Base-by-base conservation (phyloP, 495 filamentous ascomycete species). In the Hypoxylon fuscum region DNA sequence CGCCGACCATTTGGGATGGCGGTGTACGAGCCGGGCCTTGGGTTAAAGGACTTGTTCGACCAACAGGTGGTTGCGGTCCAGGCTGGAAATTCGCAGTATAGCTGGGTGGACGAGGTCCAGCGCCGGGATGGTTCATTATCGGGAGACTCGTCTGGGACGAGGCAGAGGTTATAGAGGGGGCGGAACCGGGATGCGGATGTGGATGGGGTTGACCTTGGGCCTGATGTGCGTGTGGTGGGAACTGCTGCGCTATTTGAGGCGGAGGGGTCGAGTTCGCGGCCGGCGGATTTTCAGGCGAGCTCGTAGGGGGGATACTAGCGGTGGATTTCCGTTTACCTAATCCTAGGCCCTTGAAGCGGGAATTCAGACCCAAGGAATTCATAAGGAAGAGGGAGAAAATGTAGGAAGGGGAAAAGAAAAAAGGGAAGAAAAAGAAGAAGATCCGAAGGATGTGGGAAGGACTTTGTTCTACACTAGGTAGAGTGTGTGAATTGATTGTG, bases 71-170 rank as follows among this genome's bases (percentile, higher is more conserved):
- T 48, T 76, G 83, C 63, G 86, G 83, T 47, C 85, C 84, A 56
- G 77, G 73, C 59, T 78, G 77, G 55, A 83, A 83, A 72, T 88
- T 85, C 64, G 87, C 81, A 56, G 83, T 83, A 72, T 92, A 92
- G 75, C 88, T 92, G 15, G 90, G 90, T 57, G 90, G 90, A 66
- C 88, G 85, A 59, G 79, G 77, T 70, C 77, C 78, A 74, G 79
- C 75, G 55, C 79, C 78, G 66, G 79, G 77, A 59, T 85, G 81
- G 77, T 84, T 85, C 83, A 85, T 79, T 57, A 70, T 81, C 64
- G 74, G 79, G 66, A 83, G 76, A 70, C 77, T 82, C 69, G 77
- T 71, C 52, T 77, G 77, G 45, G 82, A 82, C 34, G 79, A 74
- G 45, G 75, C 65, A 60, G 80, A 74, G 45, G 69, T 69, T 73